Conservation (phyloP, 2,329 filamentous ascomycete species). For the Colletotrichum nymphaeae region DNA sequence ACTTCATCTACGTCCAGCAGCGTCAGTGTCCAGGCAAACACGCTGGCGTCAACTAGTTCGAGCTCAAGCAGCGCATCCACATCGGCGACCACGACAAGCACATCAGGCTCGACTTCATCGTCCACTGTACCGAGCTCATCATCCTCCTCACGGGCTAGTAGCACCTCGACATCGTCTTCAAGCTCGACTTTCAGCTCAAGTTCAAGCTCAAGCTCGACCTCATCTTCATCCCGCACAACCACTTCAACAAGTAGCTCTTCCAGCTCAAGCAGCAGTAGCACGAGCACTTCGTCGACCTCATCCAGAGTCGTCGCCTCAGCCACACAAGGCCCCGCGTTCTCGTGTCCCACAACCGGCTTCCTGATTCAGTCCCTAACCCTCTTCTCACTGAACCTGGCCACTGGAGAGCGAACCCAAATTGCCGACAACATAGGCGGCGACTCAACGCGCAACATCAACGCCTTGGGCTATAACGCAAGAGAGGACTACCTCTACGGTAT, state of each 20-base stretch:
- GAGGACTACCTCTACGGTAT: conserved; percentile 41
- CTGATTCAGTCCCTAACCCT: conserved; percentile 35
- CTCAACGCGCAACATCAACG: conserved; percentile 35
- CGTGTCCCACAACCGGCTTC: conserved; percentile 31
- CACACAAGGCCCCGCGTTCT: conserved; percentile 21
- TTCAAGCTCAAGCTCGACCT: not conserved
- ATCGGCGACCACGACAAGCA: not conserved
- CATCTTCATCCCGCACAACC: not conserved
- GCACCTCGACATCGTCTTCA: not conserved
- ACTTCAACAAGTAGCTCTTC: not conserved
- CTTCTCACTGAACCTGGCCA: conserved; percentile 35
- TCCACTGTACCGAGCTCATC: not conserved
- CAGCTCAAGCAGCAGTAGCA: not conserved
- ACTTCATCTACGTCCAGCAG: not conserved
- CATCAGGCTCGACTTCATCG: not conserved
- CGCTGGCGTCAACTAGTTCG: not conserved
- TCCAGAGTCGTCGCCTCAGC: conserved; percentile 11
- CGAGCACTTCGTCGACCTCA: not conserved
- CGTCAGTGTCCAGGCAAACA: not conserved
- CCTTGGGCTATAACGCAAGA: conserved; percentile 40
- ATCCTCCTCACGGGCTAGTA: not conserved
- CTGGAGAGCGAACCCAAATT: not conserved
- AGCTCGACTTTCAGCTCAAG: not conserved
- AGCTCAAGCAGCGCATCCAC: not conserved
- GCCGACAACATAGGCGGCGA: conserved; percentile 25